A percentile compares a stretch with the other conserved stretches of the same genome.
phyloP scores from a whole-genome alignment of 2,329 filamentous ascomycete genomes.

The Epichloe sibirici region DNA sequence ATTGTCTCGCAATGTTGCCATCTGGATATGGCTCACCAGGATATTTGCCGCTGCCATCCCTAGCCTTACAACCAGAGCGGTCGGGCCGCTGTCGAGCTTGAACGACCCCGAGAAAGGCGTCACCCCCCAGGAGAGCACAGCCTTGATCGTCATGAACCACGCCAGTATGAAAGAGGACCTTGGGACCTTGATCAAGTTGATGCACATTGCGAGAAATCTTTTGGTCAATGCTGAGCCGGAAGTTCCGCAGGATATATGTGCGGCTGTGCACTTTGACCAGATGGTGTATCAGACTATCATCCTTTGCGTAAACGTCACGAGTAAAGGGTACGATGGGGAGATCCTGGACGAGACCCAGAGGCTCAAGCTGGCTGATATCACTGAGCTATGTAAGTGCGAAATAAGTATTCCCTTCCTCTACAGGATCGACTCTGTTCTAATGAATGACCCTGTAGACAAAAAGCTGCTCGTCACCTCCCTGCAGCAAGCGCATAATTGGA shows the following conservation, averaged over 20 bases:
- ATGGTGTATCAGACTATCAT: constrained; percentile 55
- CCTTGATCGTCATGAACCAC: constrained; percentile 51
- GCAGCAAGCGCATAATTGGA: constrained; percentile 59
- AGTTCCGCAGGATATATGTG: constrained; percentile 53
- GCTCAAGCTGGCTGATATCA: constrained; percentile 47
- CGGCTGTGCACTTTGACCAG: constrained; percentile 51
- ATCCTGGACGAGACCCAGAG: constrained; percentile 46
- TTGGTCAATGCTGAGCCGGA: constrained; percentile 52
- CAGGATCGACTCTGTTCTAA: background rate
- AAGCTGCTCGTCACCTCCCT: constrained; percentile 53
- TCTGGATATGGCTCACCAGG: constrained; percentile 53
- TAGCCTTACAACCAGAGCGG: constrained; percentile 45
- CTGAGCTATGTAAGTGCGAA: constrained; percentile 43
- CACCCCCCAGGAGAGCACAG: constrained; percentile 49
- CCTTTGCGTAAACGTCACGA: constrained; percentile 53
- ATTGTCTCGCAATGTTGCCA: constrained; percentile 48
- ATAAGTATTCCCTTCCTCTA: background rate
- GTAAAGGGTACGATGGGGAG: constrained; percentile 55
- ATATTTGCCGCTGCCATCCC: constrained; percentile 51
- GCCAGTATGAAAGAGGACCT: constrained; percentile 48
- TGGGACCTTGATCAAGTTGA: constrained; percentile 51
- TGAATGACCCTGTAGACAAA: constrained; percentile 36
- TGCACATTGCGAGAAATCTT: constrained; percentile 54
- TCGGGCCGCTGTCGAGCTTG: constrained; percentile 41
- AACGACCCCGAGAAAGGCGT: constrained; percentile 43